A percentile compares a stretch with the other conserved stretches of the same genome.
Conservation (phyloP, 257 asterid species). For the Linderniella brevidens region DNA sequence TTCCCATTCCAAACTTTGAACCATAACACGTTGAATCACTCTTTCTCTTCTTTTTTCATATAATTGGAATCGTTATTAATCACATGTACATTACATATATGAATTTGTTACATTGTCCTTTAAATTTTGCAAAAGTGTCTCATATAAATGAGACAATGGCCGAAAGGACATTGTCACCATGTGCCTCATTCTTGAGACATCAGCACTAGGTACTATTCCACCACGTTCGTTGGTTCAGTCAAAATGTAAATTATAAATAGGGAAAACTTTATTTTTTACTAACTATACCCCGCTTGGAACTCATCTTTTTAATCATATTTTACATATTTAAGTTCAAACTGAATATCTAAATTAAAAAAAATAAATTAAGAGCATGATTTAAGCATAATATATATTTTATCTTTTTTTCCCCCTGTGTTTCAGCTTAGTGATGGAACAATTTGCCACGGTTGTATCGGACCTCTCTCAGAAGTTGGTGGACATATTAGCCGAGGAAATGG, state of each 20-base stretch:
- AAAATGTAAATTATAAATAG: neutral
- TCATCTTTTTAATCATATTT: too few relatives aligned
- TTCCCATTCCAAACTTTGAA: too few relatives aligned
- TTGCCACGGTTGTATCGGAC: conserved; percentile 37
- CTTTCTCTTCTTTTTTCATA: too few relatives aligned
- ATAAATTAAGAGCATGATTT: too few relatives aligned
- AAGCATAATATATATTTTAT: too few relatives aligned
- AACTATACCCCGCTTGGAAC: too few relatives aligned
- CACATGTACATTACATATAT: too few relatives aligned
- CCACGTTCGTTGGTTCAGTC: too few relatives aligned
- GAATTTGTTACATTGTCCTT: neutral
- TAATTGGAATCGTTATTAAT: too few relatives aligned
- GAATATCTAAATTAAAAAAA: too few relatives aligned
- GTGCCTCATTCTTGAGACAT: conserved; percentile 13
- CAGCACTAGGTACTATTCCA: conserved; percentile 6
- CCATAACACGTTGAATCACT: too few relatives aligned
- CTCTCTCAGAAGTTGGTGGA: conserved; percentile 43
- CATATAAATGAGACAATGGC: conserved; percentile 10
- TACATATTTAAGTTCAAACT: too few relatives aligned
- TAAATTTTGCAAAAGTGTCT: neutral
- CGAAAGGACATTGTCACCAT: conserved; percentile 8
- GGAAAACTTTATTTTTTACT: neutral
- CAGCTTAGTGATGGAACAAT: conserved; percentile 62
- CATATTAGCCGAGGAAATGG: conserved; percentile 53
- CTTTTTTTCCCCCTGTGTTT: neutral